A percentile compares a stretch with the other conserved stretches of the same genome.
phyloP scores from a whole-genome alignment of 2,329 filamentous ascomycete genomes.

The Cercospora citrullina region DNA sequence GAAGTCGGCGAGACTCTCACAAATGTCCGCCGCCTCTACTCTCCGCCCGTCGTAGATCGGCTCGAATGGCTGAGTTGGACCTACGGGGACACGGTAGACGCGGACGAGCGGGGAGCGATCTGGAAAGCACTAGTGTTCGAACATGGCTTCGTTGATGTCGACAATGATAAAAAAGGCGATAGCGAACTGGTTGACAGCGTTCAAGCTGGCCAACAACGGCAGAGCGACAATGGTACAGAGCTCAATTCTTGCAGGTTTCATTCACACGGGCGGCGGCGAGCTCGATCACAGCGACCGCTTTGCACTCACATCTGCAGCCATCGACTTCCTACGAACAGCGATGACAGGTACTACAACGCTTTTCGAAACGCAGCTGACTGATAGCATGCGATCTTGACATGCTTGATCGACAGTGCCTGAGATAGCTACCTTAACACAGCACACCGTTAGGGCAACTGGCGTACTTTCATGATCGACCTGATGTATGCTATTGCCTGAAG shows the following conservation, averaged over 20 bases:
- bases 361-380: neutral
- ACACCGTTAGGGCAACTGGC: neutral
- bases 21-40: neutral
- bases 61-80: neutral
- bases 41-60: neutral
- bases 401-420: neutral
- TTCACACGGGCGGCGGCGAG: neutral
- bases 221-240: neutral
- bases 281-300: neutral
- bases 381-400: neutral
- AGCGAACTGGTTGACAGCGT: neutral
- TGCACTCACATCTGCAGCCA: neutral
- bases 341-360: neutral
- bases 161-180: neutral
- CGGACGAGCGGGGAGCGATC: conserved; percentile 4
- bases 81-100: conserved; percentile 1
- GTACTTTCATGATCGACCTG: neutral
- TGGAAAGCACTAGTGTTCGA: conserved; percentile 3
- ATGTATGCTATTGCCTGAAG: neutral
- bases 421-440: neutral
- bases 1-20: neutral
- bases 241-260: neutral
- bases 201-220: neutral
- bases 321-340: neutral
- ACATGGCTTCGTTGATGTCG: neutral